These are phyloP conservation scores for Fusarium sp. DNA, from an alignment of 2,329 filamentous ascomycete species.

Conservation along the genomic window DNA sequence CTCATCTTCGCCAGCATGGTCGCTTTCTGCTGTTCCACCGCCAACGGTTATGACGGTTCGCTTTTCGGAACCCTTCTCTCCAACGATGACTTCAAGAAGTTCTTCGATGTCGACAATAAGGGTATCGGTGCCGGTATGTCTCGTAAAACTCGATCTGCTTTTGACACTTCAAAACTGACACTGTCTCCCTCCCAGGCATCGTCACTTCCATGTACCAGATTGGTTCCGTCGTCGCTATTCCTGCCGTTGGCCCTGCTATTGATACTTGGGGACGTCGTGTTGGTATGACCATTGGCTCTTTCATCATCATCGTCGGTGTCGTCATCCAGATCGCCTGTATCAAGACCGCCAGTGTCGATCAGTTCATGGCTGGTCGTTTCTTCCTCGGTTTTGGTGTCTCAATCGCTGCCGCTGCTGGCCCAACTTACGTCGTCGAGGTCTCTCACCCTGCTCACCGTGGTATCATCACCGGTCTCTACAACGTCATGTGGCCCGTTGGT, in stretches of 20 bases:
- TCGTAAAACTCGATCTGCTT: not conserved
- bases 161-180: not conserved
- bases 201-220: constrained; percentile 58
- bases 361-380: constrained; percentile 66
- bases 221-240: constrained; percentile 58
- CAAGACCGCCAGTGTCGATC: constrained; percentile 40
- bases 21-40: constrained; percentile 44
- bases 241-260: constrained; percentile 58
- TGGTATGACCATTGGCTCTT: constrained; percentile 58
- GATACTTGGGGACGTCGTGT: constrained; percentile 58
- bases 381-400: constrained; percentile 66
- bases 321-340: constrained; percentile 54
- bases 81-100: constrained; percentile 58
- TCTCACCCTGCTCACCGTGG: constrained; percentile 58
- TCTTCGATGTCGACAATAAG: constrained; percentile 50
- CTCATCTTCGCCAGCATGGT: constrained; percentile 39
- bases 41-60: constrained; percentile 56
- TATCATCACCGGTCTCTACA: constrained; percentile 64
- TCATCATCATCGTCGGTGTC: constrained; percentile 56
- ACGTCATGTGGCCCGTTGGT: constrained; percentile 57
- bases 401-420: constrained; percentile 57
- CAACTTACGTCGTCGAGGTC: constrained; percentile 59
- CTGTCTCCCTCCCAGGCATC: constrained; percentile 14
- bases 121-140: constrained; percentile 37
- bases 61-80: constrained; percentile 59